Evolutionary conservation across 1,284 basidiomycete genomes (phyloP).

Genomic region (Filobasidium uniguttulatum): DNA sequence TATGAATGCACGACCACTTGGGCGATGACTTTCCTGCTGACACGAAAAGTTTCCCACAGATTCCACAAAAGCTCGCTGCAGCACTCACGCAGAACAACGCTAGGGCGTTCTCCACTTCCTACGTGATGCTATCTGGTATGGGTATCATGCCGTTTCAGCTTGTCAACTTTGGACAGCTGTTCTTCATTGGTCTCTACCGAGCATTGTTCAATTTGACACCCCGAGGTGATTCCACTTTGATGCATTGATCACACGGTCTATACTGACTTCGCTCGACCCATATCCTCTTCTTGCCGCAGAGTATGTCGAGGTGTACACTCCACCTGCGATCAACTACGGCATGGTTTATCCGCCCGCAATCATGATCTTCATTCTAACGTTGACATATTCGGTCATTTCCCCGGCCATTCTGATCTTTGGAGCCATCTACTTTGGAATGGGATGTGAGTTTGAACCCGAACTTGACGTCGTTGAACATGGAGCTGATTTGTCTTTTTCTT

Average conservation of each 20-base stretch:
- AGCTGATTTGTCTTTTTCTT: background rate
- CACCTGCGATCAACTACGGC: conserved; percentile 91
- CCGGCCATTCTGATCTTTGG: conserved; percentile 90
- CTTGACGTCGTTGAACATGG: background rate
- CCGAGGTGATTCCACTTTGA: conserved; percentile 46
- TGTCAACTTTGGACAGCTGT: conserved; percentile 70
- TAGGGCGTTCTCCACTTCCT: conserved; percentile 85
- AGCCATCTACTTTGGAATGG: conserved; percentile 83
- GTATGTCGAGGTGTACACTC: conserved; percentile 89
- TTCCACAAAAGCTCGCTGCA: conserved; percentile 74
- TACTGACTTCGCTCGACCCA: too few species aligned
- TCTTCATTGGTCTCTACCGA: conserved; percentile 57
- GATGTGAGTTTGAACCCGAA: conserved; percentile 38
- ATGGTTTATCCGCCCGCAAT: conserved; percentile 85
- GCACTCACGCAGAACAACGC: conserved; percentile 53
- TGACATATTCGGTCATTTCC: conserved; percentile 89
- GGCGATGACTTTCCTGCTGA: too few species aligned
- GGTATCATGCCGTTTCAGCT: conserved; percentile 92
- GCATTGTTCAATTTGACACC: conserved; percentile 65
- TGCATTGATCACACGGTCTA: conserved; percentile 1
- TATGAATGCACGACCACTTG: background rate
- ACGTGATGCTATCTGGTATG: conserved; percentile 85
- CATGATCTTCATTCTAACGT: conserved; percentile 83
- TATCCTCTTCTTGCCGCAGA: conserved; percentile 48
- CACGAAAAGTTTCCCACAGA: conserved; percentile 42